These are phyloP conservation scores for Talaromyces adpressus DNA, from an alignment of 495 filamentous ascomycete genomes.

Conservation along the genomic window DNA sequence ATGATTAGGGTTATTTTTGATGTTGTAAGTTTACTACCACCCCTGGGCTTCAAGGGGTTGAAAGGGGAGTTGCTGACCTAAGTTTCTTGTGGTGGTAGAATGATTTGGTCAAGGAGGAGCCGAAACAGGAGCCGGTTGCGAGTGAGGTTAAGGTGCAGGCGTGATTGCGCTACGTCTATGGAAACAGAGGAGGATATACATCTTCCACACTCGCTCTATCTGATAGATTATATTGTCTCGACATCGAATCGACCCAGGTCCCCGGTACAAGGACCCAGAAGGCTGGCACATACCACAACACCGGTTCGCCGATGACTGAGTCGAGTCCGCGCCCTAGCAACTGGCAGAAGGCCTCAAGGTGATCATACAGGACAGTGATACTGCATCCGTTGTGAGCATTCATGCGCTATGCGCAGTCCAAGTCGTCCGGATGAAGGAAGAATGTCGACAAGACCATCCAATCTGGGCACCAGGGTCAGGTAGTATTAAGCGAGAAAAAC, in stretches of 20 bases:
- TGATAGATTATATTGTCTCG: background rate
- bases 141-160: slow-evolving; percentile 34
- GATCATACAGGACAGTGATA: background rate
- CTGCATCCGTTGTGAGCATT: background rate
- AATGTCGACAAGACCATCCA: background rate
- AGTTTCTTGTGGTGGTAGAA: slow-evolving; percentile 16
- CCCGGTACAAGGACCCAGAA: background rate
- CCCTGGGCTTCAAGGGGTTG: background rate
- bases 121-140: slow-evolving; percentile 18
- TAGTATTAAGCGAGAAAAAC: background rate
- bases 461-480: background rate
- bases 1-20: slow-evolving; percentile 97
- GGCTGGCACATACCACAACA: background rate
- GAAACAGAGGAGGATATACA: background rate
- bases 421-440: background rate
- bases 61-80: background rate
- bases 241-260: background rate
- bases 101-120: slow-evolving; percentile 37
- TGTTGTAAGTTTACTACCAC: slow-evolving; percentile 45
- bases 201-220: background rate
- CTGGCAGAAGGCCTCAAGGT: background rate
- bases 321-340: background rate
- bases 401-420: background rate
- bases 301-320: background rate
- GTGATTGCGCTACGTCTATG: slow-evolving; percentile 13